phyloP scores from a whole-genome alignment of 2,329 filamentous ascomycete genomes.

The Epichloe gansuensis region DNA sequence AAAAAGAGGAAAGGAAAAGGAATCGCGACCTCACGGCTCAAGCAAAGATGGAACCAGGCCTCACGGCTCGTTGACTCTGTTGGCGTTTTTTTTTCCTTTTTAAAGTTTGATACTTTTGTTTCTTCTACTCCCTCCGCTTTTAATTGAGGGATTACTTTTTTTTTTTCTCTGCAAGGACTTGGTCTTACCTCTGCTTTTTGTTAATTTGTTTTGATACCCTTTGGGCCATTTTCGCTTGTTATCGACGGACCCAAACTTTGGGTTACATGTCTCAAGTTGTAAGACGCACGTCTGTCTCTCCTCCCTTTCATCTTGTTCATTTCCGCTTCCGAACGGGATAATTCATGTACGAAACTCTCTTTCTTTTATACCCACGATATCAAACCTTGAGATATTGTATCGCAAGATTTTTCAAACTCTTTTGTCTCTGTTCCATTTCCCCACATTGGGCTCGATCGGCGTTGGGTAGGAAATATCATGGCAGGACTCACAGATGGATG shows the following conservation, averaged over 20 bases:
- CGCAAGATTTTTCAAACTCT: not conserved
- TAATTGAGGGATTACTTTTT: not conserved
- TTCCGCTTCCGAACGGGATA: not conserved
- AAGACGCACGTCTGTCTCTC: not conserved
- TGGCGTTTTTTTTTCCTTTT: conserved; percentile 3
- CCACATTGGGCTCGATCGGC: not conserved
- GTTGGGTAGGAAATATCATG: not conserved
- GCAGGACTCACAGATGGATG: too few species aligned
- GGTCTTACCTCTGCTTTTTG: not conserved
- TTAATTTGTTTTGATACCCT: not conserved
- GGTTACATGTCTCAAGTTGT: not conserved
- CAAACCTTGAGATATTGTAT: not conserved
- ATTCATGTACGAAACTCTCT: not conserved
- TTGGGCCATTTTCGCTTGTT: not conserved
- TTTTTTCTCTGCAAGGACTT: not conserved
- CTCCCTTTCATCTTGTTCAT: not conserved
- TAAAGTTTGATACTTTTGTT: not conserved
- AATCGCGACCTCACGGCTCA: conserved; percentile 17
- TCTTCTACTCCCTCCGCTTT: not conserved
- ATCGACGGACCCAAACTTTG: not conserved
- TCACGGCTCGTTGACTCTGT: conserved; percentile 15
- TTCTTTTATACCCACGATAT: not conserved
- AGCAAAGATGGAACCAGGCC: conserved; percentile 15
- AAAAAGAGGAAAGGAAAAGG: conserved; percentile 5
- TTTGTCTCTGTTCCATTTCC: too few species aligned